phyloP scores from a whole-genome alignment of 192 early-diverging fungal genomes.

The Podila epicladia region DNA sequence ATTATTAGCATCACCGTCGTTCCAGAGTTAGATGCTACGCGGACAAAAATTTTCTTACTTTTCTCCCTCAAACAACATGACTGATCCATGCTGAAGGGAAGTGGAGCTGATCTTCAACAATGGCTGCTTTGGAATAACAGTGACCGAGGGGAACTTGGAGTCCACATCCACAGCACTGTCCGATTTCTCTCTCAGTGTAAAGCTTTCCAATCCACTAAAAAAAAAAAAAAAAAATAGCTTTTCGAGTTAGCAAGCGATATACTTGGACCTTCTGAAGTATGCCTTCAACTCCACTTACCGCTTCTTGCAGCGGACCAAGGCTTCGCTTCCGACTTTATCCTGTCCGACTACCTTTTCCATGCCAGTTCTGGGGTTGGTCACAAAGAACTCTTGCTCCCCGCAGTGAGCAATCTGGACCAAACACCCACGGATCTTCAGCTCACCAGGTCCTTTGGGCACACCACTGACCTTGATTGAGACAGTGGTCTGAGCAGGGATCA shows the following conservation, averaged over 20 bases:
- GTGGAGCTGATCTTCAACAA: conserved; percentile 72
- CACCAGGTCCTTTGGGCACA: conserved; percentile 66
- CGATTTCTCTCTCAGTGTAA: conserved; percentile 10
- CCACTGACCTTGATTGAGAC: conserved; percentile 74
- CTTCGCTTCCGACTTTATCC: not conserved
- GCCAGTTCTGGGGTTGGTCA: conserved; percentile 33
- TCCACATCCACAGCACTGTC: not conserved
- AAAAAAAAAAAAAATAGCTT: not conserved
- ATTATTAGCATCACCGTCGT: no score
- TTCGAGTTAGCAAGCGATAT: not conserved
- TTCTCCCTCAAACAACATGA: conserved; percentile 89
- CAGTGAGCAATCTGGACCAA: conserved; percentile 62
- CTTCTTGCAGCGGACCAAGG: conserved; percentile 31
- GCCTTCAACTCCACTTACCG: conserved; percentile 5
- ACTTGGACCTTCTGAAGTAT: not conserved
- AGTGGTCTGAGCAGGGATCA: conserved; percentile 72
- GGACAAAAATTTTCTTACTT: conserved; percentile 49
- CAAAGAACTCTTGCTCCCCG: conserved; percentile 63
- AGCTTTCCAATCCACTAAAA: conserved; percentile 39
- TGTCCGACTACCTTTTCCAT: not conserved
- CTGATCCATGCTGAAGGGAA: conserved; percentile 68
- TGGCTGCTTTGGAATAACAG: conserved; percentile 74
- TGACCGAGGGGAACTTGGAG: conserved; percentile 53
- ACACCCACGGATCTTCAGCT: conserved; percentile 71
- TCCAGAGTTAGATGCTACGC: not conserved